A percentile compares a stretch with the other conserved stretches of the same genome.
phyloP scores from a whole-genome alignment of 1,284 basidiomycete species.

The Takashimella koratensis region DNA sequence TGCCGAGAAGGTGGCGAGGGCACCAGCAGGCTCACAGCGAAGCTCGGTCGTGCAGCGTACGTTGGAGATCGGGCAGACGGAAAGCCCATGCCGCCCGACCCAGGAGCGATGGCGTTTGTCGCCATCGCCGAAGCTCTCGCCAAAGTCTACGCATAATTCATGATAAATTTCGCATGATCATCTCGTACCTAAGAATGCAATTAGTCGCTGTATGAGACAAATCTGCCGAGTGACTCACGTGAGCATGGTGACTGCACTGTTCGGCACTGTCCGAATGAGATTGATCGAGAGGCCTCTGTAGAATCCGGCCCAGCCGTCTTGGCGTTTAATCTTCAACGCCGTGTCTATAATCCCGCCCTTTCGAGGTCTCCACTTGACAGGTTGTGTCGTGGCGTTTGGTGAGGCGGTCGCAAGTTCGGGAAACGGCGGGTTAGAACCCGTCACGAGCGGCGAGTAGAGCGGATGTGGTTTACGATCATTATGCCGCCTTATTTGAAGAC shows the following conservation, averaged over 20 bases:
- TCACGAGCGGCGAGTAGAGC: conserved; percentile 27
- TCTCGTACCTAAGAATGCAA: conserved; percentile 46
- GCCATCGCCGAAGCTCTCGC: conserved; percentile 38
- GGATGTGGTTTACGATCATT: neutral
- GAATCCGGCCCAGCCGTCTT: conserved; percentile 80
- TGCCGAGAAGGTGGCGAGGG: conserved; percentile 46
- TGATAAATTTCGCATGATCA: conserved; percentile 50
- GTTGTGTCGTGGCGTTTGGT: neutral
- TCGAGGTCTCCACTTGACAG: conserved; percentile 12
- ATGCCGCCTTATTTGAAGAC: conserved; percentile 64
- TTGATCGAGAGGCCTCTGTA: conserved; percentile 90
- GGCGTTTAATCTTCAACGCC: conserved; percentile 64
- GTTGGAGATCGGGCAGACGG: conserved; percentile 44
- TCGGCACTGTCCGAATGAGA: conserved; percentile 85
- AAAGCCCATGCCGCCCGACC: conserved; percentile 43
- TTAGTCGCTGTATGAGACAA: neutral
- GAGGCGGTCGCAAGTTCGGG: neutral
- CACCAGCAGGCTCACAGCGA: conserved; percentile 47
- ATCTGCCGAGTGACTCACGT: conserved; percentile 66
- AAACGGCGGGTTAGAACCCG: conserved; percentile 25
- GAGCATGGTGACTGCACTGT: conserved; percentile 88
- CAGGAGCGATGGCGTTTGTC: conserved; percentile 47
- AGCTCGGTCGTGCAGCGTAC: conserved; percentile 51
- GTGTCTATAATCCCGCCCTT: conserved; percentile 64
- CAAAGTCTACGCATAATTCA: conserved; percentile 12